Percentiles rank a stretch among this genome's conserved stretches.
Evolutionary conservation across 257 asterid genomes (phyloP).

Genomic region (Paraleonurus japonicus): DNA sequence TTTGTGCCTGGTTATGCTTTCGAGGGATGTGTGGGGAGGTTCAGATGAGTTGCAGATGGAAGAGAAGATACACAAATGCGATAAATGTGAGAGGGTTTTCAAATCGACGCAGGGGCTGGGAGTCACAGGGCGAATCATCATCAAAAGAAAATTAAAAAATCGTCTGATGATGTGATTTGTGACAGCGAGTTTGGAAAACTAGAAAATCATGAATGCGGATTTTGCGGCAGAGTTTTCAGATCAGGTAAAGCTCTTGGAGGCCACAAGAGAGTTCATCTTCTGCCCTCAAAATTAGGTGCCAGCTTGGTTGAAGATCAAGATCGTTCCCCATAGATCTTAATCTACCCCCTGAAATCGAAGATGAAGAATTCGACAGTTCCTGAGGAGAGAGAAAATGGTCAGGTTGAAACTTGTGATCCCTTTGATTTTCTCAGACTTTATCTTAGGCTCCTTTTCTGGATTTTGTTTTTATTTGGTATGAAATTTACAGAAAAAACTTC

Average conservation of each 20-base stretch:
- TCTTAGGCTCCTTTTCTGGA: background rate
- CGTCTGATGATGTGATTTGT: background rate
- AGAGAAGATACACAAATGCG: slow-evolving; percentile 33
- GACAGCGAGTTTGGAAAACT: background rate
- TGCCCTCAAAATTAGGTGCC: background rate
- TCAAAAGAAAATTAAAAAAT: slow-evolving; percentile 19
- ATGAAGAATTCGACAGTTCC: background rate
- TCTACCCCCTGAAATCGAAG: slow-evolving; percentile 14
- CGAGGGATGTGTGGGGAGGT: slow-evolving; percentile 47
- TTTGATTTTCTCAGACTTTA: background rate
- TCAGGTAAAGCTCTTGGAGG: slow-evolving; percentile 75
- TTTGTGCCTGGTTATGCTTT: slow-evolving; percentile 60
- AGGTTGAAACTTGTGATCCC: slow-evolving; percentile 16
- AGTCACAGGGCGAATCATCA: slow-evolving; percentile 39
- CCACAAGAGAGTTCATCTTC: slow-evolving; percentile 57
- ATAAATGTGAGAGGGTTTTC: slow-evolving; percentile 32
- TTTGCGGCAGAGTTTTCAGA: slow-evolving; percentile 48
- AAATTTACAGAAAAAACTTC: background rate
- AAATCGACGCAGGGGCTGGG: slow-evolving; percentile 49
- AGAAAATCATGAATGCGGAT: slow-evolving; percentile 43
- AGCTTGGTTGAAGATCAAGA: slow-evolving; percentile 4
- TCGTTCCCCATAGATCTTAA: slow-evolving; percentile 17
- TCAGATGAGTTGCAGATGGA: slow-evolving; percentile 15
- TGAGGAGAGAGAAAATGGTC: background rate
- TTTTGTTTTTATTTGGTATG: background rate